Evolutionary conservation across 2,329 filamentous ascomycete genomes (phyloP), one percentile per base, ranked within the genome.

Genomic region (Colletotrichum musae): DNA sequence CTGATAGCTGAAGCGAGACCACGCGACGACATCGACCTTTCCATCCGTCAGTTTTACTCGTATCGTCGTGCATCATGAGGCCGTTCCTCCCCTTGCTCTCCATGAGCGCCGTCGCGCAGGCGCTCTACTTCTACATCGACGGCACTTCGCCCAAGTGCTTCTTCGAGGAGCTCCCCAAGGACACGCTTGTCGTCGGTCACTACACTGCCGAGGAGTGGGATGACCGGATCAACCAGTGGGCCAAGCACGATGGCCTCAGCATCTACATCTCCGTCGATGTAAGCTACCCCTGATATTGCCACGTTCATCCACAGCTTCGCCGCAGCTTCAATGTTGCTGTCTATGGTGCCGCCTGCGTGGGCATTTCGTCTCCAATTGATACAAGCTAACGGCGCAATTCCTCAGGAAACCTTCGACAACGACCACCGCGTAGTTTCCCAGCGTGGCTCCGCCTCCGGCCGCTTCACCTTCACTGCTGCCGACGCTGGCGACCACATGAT

Each of bases 151-250:
- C 94, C 74, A 98, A 97, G 85, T 99, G 96, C 84, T 99, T 99
- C 90, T 97, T 93, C 84, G 96, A 99, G 85, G 95, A 98, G 82
- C 89, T 99, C 69, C 95, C 96, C 73, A 98, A 98, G 86, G 95
- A 97, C 81, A 98, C 96, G 15, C 85, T 99, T 68, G 95, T 99
- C 64, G 95, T 98, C 69, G 96, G 96, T 74, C 92, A 96, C 83
- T 99, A 95, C 86, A 90, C 88, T 64, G 94, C 94, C 58, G 92
- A 96, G 82, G 93, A 97, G 80, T 96, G 90, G 85, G 91, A 96
- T 81, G 88, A 93, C 67, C 84, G 91, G 74, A 83, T 86, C 66
- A 88, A 89, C 74, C 80, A 84, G 59, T 98, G 94, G 89, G 82
- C 86, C 61, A 86, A 92, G 77, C 93, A 96, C 80, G 87, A 91